Conservation (phyloP, 805 yeast genomes). For the Henningerozyma blattae region DNA sequence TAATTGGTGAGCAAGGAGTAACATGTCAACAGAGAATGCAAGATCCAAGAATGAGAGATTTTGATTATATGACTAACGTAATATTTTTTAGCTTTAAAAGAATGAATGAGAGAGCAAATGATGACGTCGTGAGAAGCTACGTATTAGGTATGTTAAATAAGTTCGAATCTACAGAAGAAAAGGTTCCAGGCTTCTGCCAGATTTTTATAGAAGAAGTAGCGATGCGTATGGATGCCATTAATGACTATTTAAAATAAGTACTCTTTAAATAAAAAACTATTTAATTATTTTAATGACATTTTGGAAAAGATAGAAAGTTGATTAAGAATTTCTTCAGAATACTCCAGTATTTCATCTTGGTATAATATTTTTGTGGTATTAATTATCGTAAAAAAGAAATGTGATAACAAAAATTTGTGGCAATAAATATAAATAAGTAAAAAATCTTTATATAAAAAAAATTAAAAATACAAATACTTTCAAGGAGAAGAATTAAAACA, state of each 20-base stretch:
- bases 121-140: constrained; percentile 33
- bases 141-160: constrained; percentile 33
- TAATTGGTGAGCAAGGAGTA: constrained; percentile 1
- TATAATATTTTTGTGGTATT: too few relatives aligned
- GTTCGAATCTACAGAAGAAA: constrained; percentile 34
- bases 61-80: constrained; percentile 31
- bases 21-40: constrained; percentile 7
- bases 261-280: too few relatives aligned
- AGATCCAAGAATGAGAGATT: constrained; percentile 10
- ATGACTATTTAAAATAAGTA: constrained; percentile 10
- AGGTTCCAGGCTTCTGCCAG: constrained; percentile 52
- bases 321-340: too few relatives aligned
- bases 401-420: too few relatives aligned
- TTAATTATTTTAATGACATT: too few relatives aligned
- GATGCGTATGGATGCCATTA: constrained; percentile 24
- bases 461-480: too few relatives aligned
- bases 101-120: constrained; percentile 40
- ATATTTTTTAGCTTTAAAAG: constrained; percentile 33
- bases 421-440: too few relatives aligned
- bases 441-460: too few relatives aligned
- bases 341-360: too few relatives aligned
- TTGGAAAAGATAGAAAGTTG: too few relatives aligned
- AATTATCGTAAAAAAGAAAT: too few relatives aligned
- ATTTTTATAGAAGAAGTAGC: constrained; percentile 57
- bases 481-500: too few relatives aligned